Conservation (phyloP, 176 grass and related monocot genomes). For the Bonia amplexicaulis region DNA sequence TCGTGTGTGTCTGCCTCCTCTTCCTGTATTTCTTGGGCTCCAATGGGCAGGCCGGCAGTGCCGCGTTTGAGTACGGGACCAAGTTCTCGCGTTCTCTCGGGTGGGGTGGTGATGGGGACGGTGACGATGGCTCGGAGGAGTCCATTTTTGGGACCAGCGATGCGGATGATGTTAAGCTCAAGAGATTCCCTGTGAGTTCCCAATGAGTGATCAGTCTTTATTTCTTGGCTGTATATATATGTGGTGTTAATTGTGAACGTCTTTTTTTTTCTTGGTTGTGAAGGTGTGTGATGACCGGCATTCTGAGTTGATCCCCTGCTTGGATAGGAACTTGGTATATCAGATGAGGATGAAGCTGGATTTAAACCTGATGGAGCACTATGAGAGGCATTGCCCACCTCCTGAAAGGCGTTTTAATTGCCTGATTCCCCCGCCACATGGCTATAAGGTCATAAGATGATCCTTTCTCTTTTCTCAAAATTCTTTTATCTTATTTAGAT, state of each 20-base stretch:
- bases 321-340: constrained; percentile 99
- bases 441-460: constrained; percentile 74
- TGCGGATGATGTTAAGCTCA: constrained; percentile 48
- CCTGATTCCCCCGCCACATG: constrained; percentile 78
- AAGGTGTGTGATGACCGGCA: constrained; percentile 89
- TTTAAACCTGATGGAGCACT: constrained; percentile 97
- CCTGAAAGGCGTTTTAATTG: constrained; percentile 91
- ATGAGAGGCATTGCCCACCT: constrained; percentile 94
- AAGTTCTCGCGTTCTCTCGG: constrained; percentile 74
- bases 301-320: constrained; percentile 96
- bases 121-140: constrained; percentile 52
- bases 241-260: constrained; percentile 8
- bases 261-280: constrained; percentile 7
- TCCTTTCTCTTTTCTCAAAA: not conserved
- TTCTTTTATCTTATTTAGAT: not conserved
- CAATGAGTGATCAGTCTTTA: not conserved
- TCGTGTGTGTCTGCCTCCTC: constrained; percentile 71
- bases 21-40: constrained; percentile 78
- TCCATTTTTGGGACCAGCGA: constrained; percentile 68
- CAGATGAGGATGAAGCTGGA: constrained; percentile 95
- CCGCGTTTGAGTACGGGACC: constrained; percentile 71
- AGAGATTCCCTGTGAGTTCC: constrained; percentile 84
- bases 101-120: constrained; percentile 61
- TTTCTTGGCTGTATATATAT: not conserved
- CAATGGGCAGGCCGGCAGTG: constrained; percentile 44